Conservation (phyloP, 306 rosid species). For the Cucurbita maxima region DNA sequence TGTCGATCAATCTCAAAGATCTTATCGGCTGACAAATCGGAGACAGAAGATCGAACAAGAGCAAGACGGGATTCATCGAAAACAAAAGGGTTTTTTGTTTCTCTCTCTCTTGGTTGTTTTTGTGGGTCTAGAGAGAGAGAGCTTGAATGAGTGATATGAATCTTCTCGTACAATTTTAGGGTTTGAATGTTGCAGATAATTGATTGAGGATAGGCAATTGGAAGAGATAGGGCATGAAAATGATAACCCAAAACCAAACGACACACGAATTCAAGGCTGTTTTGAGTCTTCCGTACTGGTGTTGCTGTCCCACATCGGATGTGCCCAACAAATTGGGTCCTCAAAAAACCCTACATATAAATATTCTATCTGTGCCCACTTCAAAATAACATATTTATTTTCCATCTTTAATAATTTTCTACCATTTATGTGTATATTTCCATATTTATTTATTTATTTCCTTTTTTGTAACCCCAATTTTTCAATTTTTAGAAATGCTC, state of each 20-base stretch:
- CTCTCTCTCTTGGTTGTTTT: not conserved
- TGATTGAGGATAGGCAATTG: not conserved
- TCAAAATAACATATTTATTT: too few species aligned
- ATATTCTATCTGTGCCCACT: too few species aligned
- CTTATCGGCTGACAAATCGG: too few species aligned
- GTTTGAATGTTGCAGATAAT: not conserved
- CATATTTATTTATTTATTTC: not conserved
- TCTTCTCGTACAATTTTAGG: not conserved
- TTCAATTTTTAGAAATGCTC: not conserved
- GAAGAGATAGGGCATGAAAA: not conserved
- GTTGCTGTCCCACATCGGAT: not conserved
- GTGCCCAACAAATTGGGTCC: not conserved
- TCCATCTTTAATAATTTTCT: too few species aligned
- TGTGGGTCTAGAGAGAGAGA: not conserved
- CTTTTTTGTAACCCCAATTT: not conserved
- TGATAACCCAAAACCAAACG: too few species aligned
- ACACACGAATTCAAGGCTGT: not conserved
- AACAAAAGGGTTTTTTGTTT: not conserved
- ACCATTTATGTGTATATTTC: too few species aligned
- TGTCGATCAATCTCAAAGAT: too few species aligned
- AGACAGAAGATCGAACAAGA: too few species aligned
- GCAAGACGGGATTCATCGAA: too few species aligned
- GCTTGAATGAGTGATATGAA: not conserved
- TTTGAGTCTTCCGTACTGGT: not conserved
- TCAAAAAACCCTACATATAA: not conserved